These are phyloP conservation scores for Phytopythium montanum DNA, from an alignment of 352 stramenopile species.

Conservation along the genomic window DNA sequence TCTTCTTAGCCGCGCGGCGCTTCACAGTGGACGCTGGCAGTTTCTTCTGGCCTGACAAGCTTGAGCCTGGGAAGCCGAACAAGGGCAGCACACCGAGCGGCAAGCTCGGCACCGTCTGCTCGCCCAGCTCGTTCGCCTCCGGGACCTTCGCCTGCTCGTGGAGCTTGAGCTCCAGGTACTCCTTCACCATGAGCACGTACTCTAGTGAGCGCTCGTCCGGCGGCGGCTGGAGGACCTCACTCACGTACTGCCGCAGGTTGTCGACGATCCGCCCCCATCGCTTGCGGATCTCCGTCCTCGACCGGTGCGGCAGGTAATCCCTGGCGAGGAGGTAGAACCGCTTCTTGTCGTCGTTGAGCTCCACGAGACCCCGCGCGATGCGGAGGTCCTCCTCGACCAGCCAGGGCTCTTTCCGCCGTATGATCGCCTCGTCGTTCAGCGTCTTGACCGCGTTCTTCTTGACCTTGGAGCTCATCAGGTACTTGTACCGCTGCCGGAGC, in stretches of 20 bases:
- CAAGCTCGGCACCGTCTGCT: neutral
- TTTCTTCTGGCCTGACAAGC: neutral
- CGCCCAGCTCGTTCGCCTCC: neutral
- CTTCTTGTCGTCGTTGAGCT: constrained; percentile 58
- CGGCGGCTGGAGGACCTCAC: constrained; percentile 14
- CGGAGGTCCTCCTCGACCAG: constrained; percentile 80
- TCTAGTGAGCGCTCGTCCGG: constrained; percentile 41
- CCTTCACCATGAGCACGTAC: constrained; percentile 47
- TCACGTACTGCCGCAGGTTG: constrained; percentile 32
- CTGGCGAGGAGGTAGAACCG: constrained; percentile 55
- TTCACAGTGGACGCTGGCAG: neutral
- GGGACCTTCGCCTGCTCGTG: constrained; percentile 20
- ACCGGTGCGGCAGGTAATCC: constrained; percentile 66
- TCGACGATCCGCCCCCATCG: constrained; percentile 44
- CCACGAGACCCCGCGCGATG: constrained; percentile 62
- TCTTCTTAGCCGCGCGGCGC: neutral
- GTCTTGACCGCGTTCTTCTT: constrained; percentile 58
- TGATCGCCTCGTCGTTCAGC: constrained; percentile 37
- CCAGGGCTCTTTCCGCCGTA: constrained; percentile 43
- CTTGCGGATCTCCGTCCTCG: constrained; percentile 61
- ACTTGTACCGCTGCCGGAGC: constrained; percentile 65
- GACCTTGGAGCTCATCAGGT: constrained; percentile 59
- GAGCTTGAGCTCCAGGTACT: constrained; percentile 49
- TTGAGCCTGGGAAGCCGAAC: neutral
- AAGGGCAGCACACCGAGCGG: neutral